Conservation (phyloP, 2,329 filamentous ascomycete species). For the Pseudogymnoascus sp. region DNA sequence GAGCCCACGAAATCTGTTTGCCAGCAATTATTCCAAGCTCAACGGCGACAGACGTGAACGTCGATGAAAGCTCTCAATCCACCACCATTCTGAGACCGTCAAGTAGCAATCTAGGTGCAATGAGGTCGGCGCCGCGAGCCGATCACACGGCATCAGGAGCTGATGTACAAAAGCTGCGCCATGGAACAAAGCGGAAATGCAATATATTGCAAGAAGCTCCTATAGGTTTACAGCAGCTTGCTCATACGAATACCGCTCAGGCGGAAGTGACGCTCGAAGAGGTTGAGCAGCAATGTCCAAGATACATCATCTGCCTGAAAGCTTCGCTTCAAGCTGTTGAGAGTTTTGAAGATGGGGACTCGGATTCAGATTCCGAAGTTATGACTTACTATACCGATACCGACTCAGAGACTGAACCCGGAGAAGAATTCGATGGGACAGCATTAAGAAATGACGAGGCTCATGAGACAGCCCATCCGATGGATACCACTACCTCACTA, state of each 20-base stretch:
- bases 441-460: neutral
- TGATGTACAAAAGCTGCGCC: neutral
- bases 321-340: neutral
- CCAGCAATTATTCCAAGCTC: neutral
- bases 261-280: neutral
- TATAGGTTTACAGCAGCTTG: neutral
- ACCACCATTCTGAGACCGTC: neutral
- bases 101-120: neutral
- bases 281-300: neutral
- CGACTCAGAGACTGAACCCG: neutral
- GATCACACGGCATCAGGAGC: neutral
- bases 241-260: neutral
- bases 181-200: neutral
- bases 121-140: neutral
- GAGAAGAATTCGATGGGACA: neutral
- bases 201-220: neutral
- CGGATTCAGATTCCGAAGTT: neutral
- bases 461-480: neutral
- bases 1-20: neutral
- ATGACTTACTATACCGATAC: neutral
- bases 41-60: neutral
- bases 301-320: neutral
- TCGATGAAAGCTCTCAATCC: neutral
- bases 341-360: neutral
- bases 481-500: neutral